phyloP scores from a whole-genome alignment of 75 land plant genomes.

The Picea glauca region DNA sequence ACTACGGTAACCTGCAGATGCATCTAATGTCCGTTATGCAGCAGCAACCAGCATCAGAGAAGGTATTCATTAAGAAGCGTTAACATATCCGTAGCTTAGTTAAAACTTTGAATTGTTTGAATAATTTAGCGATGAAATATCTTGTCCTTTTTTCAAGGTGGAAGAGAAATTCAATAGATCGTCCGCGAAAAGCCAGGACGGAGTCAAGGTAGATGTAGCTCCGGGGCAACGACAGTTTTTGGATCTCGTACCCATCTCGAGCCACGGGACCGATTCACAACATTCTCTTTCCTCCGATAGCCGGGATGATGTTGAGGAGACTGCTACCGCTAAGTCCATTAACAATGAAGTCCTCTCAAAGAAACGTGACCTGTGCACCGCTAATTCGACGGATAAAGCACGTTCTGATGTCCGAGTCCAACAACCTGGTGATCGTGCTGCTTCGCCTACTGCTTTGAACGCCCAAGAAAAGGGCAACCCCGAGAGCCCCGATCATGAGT shows the following conservation, averaged over 20 bases:
- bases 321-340: background rate
- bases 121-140: too few species aligned
- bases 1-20: slow-evolving; percentile 44
- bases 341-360: background rate
- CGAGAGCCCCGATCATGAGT: background rate
- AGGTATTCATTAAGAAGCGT: background rate
- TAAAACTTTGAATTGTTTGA: too few species aligned
- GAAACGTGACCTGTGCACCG: background rate
- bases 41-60: slow-evolving; percentile 11
- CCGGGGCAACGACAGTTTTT: background rate
- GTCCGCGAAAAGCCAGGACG: background rate
- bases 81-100: too few species aligned
- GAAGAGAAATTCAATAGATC: background rate
- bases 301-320: too few species aligned
- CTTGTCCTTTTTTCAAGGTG: background rate
- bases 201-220: background rate
- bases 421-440: background rate
- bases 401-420: background rate
- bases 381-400: background rate
- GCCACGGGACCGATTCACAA: background rate
- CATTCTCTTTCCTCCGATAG: background rate
- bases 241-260: background rate
- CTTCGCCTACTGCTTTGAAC: too few species aligned
- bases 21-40: slow-evolving; percentile 37
- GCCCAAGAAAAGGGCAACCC: too few species aligned